phyloP scores from a whole-genome alignment of 2,329 filamentous ascomycete genomes.

The Daldinia sp. region DNA sequence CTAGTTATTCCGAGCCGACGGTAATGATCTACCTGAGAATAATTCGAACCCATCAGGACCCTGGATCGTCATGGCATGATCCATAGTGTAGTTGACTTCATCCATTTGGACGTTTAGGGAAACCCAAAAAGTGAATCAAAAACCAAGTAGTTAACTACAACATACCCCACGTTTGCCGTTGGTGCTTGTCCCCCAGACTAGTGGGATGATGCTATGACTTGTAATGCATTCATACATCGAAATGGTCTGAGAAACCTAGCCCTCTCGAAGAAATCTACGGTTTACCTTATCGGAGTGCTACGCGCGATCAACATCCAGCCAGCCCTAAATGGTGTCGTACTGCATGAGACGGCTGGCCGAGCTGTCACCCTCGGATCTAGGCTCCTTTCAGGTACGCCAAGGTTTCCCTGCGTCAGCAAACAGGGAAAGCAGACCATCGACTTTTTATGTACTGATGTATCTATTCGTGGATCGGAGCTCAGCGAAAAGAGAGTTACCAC shows the following conservation, averaged over 20 bases:
- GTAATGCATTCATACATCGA: background rate
- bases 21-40: background rate
- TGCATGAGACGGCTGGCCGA: slow-evolving; percentile 29
- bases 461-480: slow-evolving; percentile 33
- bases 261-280: slow-evolving; percentile 21
- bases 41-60: background rate
- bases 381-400: slow-evolving; percentile 21
- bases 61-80: background rate
- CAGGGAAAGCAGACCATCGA: slow-evolving; percentile 20
- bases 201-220: slow-evolving; percentile 1
- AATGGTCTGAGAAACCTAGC: background rate
- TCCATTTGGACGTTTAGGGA: background rate
- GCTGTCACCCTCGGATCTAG: slow-evolving; percentile 23
- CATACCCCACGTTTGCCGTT: background rate
- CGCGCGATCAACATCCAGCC: slow-evolving; percentile 12
- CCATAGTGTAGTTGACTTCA: background rate
- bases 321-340: slow-evolving; percentile 40
- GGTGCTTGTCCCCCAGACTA: background rate
- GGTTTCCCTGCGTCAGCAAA: slow-evolving; percentile 29
- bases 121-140: background rate
- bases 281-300: slow-evolving; percentile 12
- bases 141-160: too few relatives aligned
- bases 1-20: background rate
- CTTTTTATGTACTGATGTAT: background rate
- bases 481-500: slow-evolving; percentile 25